Percentiles rank a stretch among this genome's conserved stretches.
Evolutionary conservation across 2,329 filamentous ascomycete genomes (phyloP).

Genomic region (Exserohilum rostratum): DNA sequence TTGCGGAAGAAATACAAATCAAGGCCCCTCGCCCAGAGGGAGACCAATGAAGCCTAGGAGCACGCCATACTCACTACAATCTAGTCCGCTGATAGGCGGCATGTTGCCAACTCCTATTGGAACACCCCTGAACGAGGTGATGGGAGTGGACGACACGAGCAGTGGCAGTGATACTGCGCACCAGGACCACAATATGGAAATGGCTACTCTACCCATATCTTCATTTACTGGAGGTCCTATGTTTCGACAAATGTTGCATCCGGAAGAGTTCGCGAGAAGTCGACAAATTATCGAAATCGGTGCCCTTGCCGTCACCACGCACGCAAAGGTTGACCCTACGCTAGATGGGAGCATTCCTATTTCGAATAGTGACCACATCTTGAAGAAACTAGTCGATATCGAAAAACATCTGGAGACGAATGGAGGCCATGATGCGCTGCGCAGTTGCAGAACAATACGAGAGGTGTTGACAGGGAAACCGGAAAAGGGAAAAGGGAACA

Average conservation of each 20-base stretch:
- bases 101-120: conserved; percentile 23
- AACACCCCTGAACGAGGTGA: conserved; percentile 15
- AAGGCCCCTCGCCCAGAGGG: conserved; percentile 3
- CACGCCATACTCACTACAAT: conserved; percentile 11
- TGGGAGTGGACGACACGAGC: background rate
- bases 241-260: conserved; percentile 30
- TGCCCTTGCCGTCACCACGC: conserved; percentile 31
- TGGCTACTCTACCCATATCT: background rate
- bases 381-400: conserved; percentile 27
- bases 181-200: background rate
- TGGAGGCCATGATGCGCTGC: conserved; percentile 19
- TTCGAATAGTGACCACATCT: background rate
- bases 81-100: conserved; percentile 2
- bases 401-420: conserved; percentile 21
- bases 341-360: background rate
- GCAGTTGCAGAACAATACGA: conserved; percentile 28
- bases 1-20: conserved; percentile 14
- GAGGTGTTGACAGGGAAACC: conserved; percentile 1
- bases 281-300: conserved; percentile 39
- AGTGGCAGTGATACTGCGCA: background rate
- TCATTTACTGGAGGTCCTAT: background rate
- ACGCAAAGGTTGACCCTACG: conserved; percentile 4
- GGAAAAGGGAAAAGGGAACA: background rate
- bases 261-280: conserved; percentile 25
- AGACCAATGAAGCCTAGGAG: conserved; percentile 9